phyloP scores from a whole-genome alignment of 148 eudicot genomes.

The Cornus florida region DNA sequence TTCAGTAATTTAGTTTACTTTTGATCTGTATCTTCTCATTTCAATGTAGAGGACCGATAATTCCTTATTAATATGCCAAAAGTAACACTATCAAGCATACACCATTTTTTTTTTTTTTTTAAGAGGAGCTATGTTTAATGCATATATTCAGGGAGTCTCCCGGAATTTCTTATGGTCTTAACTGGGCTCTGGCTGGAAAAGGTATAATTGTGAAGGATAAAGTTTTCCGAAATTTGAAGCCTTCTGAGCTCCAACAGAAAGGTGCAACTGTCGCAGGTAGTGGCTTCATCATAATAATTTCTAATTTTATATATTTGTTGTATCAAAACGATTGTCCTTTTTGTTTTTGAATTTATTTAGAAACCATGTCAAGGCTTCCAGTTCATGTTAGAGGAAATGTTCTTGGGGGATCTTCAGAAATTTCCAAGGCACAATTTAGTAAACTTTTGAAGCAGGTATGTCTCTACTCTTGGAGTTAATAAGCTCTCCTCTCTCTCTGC shows the following conservation, averaged over 20 bases:
- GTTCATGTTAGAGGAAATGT: conserved; percentile 22
- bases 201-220: conserved; percentile 31
- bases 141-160: conserved; percentile 17
- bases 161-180: conserved; percentile 19
- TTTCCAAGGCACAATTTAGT: conserved; percentile 27
- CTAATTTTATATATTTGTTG: not conserved
- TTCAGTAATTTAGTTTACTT: not conserved
- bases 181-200: conserved; percentile 29
- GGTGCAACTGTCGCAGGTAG: conserved; percentile 23
- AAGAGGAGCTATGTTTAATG: not conserved
- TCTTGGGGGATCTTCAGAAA: conserved; percentile 6
- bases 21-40: not conserved
- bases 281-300: not conserved
- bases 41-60: not conserved
- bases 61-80: not conserved
- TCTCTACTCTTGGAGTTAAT: not conserved
- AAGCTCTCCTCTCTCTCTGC: not conserved
- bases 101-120: no score
- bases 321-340: not conserved
- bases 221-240: conserved; percentile 23
- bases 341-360: conserved; percentile 8
- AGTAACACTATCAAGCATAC: not conserved
- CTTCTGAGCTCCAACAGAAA: conserved; percentile 20
- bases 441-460: conserved; percentile 31
- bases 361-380: conserved; percentile 21